Evolutionary conservation across 805 yeast species (phyloP).

Genomic region (Kodamaea nitidulidarum): DNA sequence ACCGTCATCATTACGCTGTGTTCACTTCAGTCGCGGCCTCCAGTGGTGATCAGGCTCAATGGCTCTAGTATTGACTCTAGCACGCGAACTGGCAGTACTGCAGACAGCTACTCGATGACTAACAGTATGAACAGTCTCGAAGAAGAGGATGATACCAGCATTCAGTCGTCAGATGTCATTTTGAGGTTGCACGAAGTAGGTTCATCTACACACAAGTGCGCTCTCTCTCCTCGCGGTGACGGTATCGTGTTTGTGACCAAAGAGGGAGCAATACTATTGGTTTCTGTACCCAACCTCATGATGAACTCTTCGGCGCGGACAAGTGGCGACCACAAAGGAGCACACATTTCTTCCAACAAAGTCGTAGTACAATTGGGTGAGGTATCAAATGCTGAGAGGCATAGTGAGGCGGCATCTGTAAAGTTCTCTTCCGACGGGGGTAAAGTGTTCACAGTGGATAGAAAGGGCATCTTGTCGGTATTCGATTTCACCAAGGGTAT

Average conservation of each 20-base stretch:
- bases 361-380: slow-evolving; percentile 69
- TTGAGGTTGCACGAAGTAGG: slow-evolving; percentile 78
- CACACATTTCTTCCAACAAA: slow-evolving; percentile 24
- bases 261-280: slow-evolving; percentile 69
- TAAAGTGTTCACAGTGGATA: slow-evolving; percentile 66
- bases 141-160: slow-evolving; percentile 18
- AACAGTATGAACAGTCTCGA: slow-evolving; percentile 17
- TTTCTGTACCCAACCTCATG: slow-evolving; percentile 54
- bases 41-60: slow-evolving; percentile 29
- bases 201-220: slow-evolving; percentile 65
- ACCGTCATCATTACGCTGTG: slow-evolving; percentile 36
- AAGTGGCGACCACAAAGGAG: slow-evolving; percentile 8
- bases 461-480: slow-evolving; percentile 74
- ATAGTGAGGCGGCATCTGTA: slow-evolving; percentile 73
- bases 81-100: slow-evolving; percentile 3
- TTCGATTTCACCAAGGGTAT: slow-evolving; percentile 87
- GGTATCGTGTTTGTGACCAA: slow-evolving; percentile 77
- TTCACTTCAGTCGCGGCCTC: slow-evolving; percentile 31
- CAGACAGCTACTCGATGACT: slow-evolving; percentile 18
- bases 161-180: slow-evolving; percentile 29
- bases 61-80: slow-evolving; percentile 48
- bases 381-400: slow-evolving; percentile 69
- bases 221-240: slow-evolving; percentile 82
- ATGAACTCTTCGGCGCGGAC: slow-evolving; percentile 8
- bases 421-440: slow-evolving; percentile 80